phyloP scores from a whole-genome alignment of 768 basidiomycete genomes.

The Candolleomyces eurysporus region DNA sequence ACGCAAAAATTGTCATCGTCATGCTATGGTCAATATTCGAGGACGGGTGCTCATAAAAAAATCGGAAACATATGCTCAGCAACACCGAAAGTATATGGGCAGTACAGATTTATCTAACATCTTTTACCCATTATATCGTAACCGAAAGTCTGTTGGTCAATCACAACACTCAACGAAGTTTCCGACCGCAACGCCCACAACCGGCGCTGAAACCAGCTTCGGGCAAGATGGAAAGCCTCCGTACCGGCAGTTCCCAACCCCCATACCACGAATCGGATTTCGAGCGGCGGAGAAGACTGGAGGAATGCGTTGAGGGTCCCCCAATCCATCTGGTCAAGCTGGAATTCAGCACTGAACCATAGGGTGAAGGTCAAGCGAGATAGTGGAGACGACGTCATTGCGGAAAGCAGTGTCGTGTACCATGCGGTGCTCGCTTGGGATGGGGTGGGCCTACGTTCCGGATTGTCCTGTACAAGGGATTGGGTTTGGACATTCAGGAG shows the following conservation, averaged over 20 bases:
- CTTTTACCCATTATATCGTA: no score
- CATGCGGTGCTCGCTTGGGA: neutral
- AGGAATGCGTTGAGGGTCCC: conserved; percentile 20
- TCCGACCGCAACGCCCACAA: neutral
- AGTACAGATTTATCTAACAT: no score
- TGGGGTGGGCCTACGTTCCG: neutral
- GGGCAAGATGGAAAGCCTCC: neutral
- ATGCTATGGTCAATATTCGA: no score
- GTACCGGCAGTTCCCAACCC: neutral
- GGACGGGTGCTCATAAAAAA: no score
- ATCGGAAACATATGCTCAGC: no score
- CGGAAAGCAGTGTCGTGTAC: conserved; percentile 27
- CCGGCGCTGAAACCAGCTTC: neutral
- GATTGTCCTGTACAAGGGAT: neutral
- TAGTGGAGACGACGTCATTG: conserved; percentile 17
- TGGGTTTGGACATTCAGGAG: neutral
- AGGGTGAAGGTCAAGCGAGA: conserved; percentile 15
- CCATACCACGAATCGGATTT: neutral
- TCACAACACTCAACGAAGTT: neutral
- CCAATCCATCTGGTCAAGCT: conserved; percentile 34
- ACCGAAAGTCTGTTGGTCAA: neutral
- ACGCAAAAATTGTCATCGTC: conserved; percentile 10
- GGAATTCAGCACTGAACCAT: conserved; percentile 32
- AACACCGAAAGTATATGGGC: no score
- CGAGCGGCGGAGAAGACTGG: conserved; percentile 12